Evolutionary conservation across 2,329 filamentous ascomycete species (phyloP).

Genomic region (Spiromastix sp.): DNA sequence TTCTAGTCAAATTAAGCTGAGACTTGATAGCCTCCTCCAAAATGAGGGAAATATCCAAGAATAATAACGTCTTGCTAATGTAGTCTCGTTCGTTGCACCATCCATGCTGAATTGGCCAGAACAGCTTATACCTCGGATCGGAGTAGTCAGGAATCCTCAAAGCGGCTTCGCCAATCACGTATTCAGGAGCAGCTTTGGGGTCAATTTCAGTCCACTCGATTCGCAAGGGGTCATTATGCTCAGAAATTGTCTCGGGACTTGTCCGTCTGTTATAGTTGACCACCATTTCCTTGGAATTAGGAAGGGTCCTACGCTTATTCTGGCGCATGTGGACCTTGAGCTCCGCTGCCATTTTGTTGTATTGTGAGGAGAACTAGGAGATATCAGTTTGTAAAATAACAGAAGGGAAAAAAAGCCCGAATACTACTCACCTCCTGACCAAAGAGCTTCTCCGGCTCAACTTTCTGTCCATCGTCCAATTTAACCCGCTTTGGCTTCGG

Average conservation of each 20-base stretch:
- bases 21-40: conserved; percentile 75
- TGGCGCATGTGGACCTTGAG: conserved; percentile 82
- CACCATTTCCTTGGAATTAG: conserved; percentile 95
- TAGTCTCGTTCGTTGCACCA: conserved; percentile 90
- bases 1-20: conserved; percentile 69
- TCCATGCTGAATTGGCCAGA: conserved; percentile 81
- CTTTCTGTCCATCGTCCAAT: conserved; percentile 39
- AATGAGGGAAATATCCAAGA: conserved; percentile 77
- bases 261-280: conserved; percentile 86
- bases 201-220: conserved; percentile 90
- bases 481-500: conserved; percentile 61
- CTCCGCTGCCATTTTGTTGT: conserved; percentile 72
- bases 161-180: conserved; percentile 72
- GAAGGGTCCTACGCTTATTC: conserved; percentile 88
- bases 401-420: conserved; percentile 2
- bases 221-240: conserved; percentile 88
- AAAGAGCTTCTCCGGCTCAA: conserved; percentile 66
- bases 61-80: conserved; percentile 63
- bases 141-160: conserved; percentile 83
- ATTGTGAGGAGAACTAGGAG: conserved; percentile 50
- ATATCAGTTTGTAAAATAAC: conserved; percentile 2
- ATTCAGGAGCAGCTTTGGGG: conserved; percentile 54
- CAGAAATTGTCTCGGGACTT: conserved; percentile 74
- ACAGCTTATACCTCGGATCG: conserved; percentile 77
- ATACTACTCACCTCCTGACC: conserved; percentile 60